Evolutionary conservation across 768 basidiomycete species (phyloP).

Genomic region (Lactarius vividus): DNA sequence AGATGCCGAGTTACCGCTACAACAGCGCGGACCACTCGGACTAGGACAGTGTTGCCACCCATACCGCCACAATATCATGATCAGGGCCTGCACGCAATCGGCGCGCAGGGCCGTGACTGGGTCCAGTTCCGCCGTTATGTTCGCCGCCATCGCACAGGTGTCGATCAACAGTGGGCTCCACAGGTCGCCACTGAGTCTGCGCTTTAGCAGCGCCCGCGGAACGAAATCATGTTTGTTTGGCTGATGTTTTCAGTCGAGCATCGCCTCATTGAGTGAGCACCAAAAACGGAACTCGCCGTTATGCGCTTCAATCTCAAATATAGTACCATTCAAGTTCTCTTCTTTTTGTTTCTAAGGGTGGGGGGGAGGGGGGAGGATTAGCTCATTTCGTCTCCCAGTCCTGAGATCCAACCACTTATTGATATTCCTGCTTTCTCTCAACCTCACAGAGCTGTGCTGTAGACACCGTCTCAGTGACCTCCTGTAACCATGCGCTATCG

Average conservation of each 20-base stretch:
- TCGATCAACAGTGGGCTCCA: slow-evolving; percentile 17
- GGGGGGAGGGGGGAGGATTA: too few relatives aligned
- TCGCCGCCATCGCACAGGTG: slow-evolving; percentile 8
- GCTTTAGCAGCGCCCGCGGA: too few relatives aligned
- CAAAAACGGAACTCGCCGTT: neutral
- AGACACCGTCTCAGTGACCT: neutral
- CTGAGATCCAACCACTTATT: too few relatives aligned
- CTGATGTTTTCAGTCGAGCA: too few relatives aligned
- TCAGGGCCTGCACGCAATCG: slow-evolving; percentile 14
- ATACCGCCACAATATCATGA: slow-evolving; percentile 3
- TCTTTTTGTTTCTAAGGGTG: too few relatives aligned
- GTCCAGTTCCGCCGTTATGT: neutral
- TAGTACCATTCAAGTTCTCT: too few relatives aligned
- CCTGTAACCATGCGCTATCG: neutral
- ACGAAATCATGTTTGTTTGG: too few relatives aligned
- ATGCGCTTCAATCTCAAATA: too few relatives aligned
- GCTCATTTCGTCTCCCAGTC: neutral
- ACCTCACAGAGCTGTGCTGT: neutral
- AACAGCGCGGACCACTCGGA: slow-evolving; percentile 10
- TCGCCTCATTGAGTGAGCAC: neutral
- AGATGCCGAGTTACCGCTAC: slow-evolving; percentile 6
- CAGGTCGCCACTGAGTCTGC: neutral
- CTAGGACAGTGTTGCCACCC: slow-evolving; percentile 11
- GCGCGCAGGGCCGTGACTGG: slow-evolving; percentile 14
- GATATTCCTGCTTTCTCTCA: neutral